Base-by-base conservation (phyloP, 305 asterid species). In the Solanum hybrid region DNA sequence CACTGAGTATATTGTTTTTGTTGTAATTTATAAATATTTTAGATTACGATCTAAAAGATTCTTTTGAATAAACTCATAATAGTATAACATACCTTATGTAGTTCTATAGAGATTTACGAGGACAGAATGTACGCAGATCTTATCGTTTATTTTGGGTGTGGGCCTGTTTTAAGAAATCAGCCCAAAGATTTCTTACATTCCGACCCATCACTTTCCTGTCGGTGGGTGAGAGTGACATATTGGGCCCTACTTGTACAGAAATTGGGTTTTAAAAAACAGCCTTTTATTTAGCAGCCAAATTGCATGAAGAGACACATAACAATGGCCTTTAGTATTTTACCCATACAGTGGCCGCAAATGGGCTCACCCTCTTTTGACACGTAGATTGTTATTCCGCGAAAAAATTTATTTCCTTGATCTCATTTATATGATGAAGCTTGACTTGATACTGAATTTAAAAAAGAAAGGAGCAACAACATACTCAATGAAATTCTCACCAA, bases 161-260 rank as follows among this genome's bases (percentile, higher is more conserved):
- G 85, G 72, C 72, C 89, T 40, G 11, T 4, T 85, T 27, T 56
- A 35, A 32, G 40, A 85, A 32, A 85, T 85, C 88, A 87, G 40
- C 89, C 85, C 89, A 40, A 73, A 40, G 71, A 87, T 87, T 71
- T 87, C 71, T 10, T 64, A 85, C 90, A 90, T 90, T 87, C 90
- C 42, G 93, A 92, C 91, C 96, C 95, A 90, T 94, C 94, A 82
- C 93, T 94, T 76, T 95, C 92, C 7, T 93, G 94, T 92, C 95
- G 93, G 95, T 88, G 75, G 91, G 90, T 90, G 93, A 95, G 88
- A 89, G 80, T 15, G 93, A 93, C 94, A 35, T 79, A 31, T 31
- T 42, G 79, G 90, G 81, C 86, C 95, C 94, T 38, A 87, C 90
- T 10, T 45, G 22, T 31, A 15, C 60, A 72, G 64, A 27, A 5